These are phyloP conservation scores for Acanthamoeba triangularis DNA, from an alignment of 208 protist species.

Conservation along the genomic window DNA sequence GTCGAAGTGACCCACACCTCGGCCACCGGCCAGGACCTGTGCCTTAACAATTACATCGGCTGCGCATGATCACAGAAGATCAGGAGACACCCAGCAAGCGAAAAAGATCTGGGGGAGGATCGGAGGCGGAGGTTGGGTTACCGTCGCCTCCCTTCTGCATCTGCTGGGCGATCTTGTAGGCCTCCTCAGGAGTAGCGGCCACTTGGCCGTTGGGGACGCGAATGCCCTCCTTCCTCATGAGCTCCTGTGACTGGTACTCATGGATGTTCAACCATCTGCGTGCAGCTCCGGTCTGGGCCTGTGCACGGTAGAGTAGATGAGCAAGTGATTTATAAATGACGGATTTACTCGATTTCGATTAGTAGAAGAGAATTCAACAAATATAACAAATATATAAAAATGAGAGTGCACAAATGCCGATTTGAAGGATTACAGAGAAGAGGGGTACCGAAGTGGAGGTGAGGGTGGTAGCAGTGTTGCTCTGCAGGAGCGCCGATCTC, in stretches of 20 bases:
- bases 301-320: background rate
- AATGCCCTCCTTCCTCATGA: slow-evolving; percentile 81
- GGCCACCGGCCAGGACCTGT: slow-evolving; percentile 88
- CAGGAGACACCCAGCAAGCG: background rate
- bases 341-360: background rate
- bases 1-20: slow-evolving; percentile 85
- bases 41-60: slow-evolving; percentile 86
- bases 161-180: slow-evolving; percentile 72
- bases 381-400: background rate
- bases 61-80: background rate
- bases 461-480: background rate
- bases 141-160: slow-evolving; percentile 14
- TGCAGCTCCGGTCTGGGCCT: background rate
- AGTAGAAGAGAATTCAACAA: background rate
- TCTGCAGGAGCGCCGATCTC: background rate
- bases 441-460: slow-evolving; percentile 1
- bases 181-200: slow-evolving; percentile 82
- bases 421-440: background rate
- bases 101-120: background rate
- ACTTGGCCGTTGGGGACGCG: slow-evolving; percentile 77
- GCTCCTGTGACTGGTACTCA: slow-evolving; percentile 84
- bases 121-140: background rate
- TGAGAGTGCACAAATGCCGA: background rate
- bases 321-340: background rate
- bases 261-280: slow-evolving; percentile 84